These are phyloP conservation scores for Blastocystis sp. DNA, from an alignment of 352 stramenopile genomes.

Conservation along the genomic window DNA sequence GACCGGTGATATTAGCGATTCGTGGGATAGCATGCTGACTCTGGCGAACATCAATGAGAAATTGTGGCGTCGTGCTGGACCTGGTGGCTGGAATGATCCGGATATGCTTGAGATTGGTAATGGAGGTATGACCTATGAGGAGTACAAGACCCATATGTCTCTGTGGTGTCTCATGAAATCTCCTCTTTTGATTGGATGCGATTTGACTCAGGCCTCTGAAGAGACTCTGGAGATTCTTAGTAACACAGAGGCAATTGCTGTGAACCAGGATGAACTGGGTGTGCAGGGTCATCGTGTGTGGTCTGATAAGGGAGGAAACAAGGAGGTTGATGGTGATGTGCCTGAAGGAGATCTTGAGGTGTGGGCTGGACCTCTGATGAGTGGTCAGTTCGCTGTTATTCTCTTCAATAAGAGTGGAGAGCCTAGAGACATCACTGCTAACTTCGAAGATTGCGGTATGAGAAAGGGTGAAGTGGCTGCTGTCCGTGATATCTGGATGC, in stretches of 20 bases:
- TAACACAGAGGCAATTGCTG: conserved; percentile 68
- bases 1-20: conserved; percentile 67
- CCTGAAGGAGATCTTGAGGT: conserved; percentile 63
- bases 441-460: conserved; percentile 49
- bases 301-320: conserved; percentile 63
- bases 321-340: conserved; percentile 62
- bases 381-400: conserved; percentile 62
- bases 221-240: conserved; percentile 68
- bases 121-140: conserved; percentile 65
- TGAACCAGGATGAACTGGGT: conserved; percentile 70
- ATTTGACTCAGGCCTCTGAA: conserved; percentile 66
- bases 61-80: conserved; percentile 66
- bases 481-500: conserved; percentile 65
- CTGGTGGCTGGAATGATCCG: conserved; percentile 70
- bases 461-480: not conserved
- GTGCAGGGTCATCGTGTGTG: conserved; percentile 64
- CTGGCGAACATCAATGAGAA: conserved; percentile 64
- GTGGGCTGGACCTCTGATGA: conserved; percentile 64
- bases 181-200: conserved; percentile 69
- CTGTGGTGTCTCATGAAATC: conserved; percentile 70
- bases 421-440: conserved; percentile 5
- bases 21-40: conserved; percentile 66
- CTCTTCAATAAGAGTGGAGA: conserved; percentile 64
- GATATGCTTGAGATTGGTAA: conserved; percentile 73
- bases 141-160: conserved; percentile 70